A percentile compares a stretch with the other conserved stretches of the same genome.
Conservation (phyloP, 441 rosid genomes). For the Bruguiera hainesii region DNA sequence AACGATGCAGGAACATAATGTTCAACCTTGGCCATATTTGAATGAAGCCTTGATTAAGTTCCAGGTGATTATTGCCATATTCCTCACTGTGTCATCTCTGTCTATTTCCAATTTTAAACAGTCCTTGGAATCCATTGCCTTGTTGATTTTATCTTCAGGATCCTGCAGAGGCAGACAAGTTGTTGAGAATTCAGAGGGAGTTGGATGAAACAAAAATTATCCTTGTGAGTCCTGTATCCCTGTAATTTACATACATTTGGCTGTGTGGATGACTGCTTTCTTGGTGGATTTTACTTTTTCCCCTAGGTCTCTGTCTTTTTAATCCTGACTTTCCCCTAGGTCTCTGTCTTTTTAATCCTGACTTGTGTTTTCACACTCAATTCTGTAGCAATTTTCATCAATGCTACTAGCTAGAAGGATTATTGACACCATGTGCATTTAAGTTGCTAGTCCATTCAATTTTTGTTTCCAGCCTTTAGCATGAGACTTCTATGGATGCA, state of each 20-base stretch:
- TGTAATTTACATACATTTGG: slow-evolving; percentile 3
- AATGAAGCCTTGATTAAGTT: slow-evolving; percentile 71
- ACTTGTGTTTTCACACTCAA: too few species aligned
- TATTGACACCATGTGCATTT: too few species aligned
- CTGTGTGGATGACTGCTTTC: neutral
- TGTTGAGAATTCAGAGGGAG: slow-evolving; percentile 94
- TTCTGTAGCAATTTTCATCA: too few species aligned
- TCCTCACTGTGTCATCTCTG: neutral
- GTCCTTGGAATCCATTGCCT: neutral
- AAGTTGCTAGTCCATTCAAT: too few species aligned
- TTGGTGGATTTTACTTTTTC: neutral
- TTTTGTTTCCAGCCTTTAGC: too few species aligned
- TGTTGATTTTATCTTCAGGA: slow-evolving; percentile 50
- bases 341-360: too few species aligned
- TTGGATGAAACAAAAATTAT: slow-evolving; percentile 97
- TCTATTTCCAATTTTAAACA: neutral
- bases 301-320: neutral
- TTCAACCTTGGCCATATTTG: slow-evolving; percentile 83
- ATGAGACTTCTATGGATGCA: too few species aligned
- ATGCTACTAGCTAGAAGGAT: too few species aligned
- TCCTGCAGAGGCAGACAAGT: slow-evolving; percentile 97
- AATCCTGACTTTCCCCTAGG: neutral
- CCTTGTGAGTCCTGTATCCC: slow-evolving; percentile 56
- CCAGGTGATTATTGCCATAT: slow-evolving; percentile 50
- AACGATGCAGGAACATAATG: slow-evolving; percentile 49